Percentiles rank a stretch among this genome's conserved stretches.
Conservation (phyloP, 2,329 filamentous ascomycete genomes). For the Elsinoe arachidis region DNA sequence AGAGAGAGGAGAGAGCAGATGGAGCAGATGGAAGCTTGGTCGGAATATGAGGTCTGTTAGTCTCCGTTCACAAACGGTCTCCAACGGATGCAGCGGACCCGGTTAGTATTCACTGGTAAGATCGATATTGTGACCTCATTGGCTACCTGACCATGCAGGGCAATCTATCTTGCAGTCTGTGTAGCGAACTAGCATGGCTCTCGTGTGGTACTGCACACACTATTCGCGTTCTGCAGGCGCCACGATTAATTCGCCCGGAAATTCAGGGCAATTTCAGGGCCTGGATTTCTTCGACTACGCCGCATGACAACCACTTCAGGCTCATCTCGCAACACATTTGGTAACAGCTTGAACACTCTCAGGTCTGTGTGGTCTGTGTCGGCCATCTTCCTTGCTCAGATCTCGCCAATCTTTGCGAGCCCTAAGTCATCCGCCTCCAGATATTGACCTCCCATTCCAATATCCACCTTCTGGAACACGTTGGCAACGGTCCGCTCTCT, state of each 20-base stretch:
- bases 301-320: background rate
- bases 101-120: slow-evolving; percentile 5
- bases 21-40: background rate
- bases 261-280: slow-evolving; percentile 5
- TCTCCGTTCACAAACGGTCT: slow-evolving; percentile 1
- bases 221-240: background rate
- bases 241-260: background rate
- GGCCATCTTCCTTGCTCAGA: slow-evolving; percentile 2
- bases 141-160: background rate
- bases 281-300: background rate
- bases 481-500: slow-evolving; percentile 9
- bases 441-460: background rate
- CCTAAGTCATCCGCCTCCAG: slow-evolving; percentile 1
- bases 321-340: background rate
- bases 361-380: background rate
- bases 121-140: slow-evolving; percentile 10
- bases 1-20: background rate
- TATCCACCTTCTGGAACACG: slow-evolving; percentile 3
- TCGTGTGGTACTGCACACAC: background rate
- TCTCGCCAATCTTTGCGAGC: background rate
- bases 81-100: slow-evolving; percentile 1
- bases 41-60: slow-evolving; percentile 1
- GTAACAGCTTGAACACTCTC: background rate
- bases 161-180: slow-evolving; percentile 3
- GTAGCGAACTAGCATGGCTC: background rate